A percentile compares a stretch with the other conserved stretches of the same genome.
These are phyloP conservation scores for Cucurbita maxima DNA, from an alignment of 306 rosid species.

Conservation along the genomic window DNA sequence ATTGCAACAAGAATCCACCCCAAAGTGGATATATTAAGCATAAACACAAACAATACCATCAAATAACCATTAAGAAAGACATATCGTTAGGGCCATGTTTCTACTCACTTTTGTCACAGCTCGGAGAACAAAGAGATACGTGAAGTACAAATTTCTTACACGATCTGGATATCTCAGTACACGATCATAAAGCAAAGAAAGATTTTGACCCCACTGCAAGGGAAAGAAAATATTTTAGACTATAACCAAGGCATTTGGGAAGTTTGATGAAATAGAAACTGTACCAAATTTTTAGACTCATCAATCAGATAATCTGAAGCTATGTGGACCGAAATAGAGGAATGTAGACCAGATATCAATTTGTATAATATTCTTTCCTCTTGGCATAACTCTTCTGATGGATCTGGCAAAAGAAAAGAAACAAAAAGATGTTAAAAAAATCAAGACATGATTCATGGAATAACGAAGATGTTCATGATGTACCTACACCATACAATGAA, in stretches of 20 bases:
- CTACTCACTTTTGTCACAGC: constrained; percentile 81
- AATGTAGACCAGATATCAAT: constrained; percentile 95
- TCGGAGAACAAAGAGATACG: constrained; percentile 84
- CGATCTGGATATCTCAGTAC: constrained; percentile 79
- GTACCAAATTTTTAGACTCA: constrained; percentile 55
- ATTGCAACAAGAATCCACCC: constrained; percentile 1
- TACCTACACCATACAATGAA: neutral
- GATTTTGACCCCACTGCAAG: constrained; percentile 89
- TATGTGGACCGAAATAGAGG: constrained; percentile 88
- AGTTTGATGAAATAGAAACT: neutral
- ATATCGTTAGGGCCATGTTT: neutral
- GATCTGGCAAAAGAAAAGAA: constrained; percentile 29
- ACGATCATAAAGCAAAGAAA: constrained; percentile 60
- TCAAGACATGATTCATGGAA: neutral
- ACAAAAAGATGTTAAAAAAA: neutral
- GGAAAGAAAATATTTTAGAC: neutral
- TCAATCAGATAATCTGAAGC: constrained; percentile 80
- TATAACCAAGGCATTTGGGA: neutral
- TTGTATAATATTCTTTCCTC: constrained; percentile 87
- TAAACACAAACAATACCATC: neutral
- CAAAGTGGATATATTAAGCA: neutral
- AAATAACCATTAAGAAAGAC: neutral
- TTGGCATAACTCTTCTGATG: constrained; percentile 66
- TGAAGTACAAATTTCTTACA: constrained; percentile 83
- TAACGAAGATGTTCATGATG: neutral